These are phyloP conservation scores for Boletus rex-veris DNA, from an alignment of 768 basidiomycete genomes.

Conservation along the genomic window DNA sequence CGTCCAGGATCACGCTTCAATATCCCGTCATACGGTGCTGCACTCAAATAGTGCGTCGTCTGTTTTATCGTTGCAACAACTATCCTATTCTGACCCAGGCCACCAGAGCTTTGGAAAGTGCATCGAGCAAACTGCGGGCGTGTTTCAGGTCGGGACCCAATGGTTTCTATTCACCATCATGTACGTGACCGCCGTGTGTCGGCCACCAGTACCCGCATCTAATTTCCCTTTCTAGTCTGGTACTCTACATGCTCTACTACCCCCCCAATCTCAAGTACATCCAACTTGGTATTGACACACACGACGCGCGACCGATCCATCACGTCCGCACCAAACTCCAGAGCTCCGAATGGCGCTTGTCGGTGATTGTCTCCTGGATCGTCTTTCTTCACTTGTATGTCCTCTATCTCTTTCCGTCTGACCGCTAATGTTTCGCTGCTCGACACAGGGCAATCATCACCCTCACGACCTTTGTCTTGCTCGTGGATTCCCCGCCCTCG, in stretches of 20 bases:
- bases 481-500: conserved; percentile 41
- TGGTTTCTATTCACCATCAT: conserved; percentile 84
- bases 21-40: conserved; percentile 84
- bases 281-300: conserved; percentile 39
- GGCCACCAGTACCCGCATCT: background rate
- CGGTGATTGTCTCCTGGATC: conserved; percentile 69
- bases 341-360: conserved; percentile 74
- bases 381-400: conserved; percentile 72
- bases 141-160: conserved; percentile 77
- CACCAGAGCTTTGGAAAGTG: conserved; percentile 65
- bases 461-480: conserved; percentile 60
- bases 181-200: conserved; percentile 44
- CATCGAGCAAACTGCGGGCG: conserved; percentile 74
- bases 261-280: conserved; percentile 78
- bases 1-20: conserved; percentile 73
- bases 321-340: conserved; percentile 47
- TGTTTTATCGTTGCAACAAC: background rate
- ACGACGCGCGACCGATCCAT: conserved; percentile 40
- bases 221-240: conserved; percentile 49
- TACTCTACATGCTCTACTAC: conserved; percentile 91
- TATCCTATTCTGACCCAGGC: background rate
- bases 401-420: background rate
- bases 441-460: conserved; percentile 39
- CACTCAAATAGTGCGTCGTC: conserved; percentile 57
- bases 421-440: background rate